phyloP scores from a whole-genome alignment of 257 asterid genomes.

The Phtheirospermum japonicum region DNA sequence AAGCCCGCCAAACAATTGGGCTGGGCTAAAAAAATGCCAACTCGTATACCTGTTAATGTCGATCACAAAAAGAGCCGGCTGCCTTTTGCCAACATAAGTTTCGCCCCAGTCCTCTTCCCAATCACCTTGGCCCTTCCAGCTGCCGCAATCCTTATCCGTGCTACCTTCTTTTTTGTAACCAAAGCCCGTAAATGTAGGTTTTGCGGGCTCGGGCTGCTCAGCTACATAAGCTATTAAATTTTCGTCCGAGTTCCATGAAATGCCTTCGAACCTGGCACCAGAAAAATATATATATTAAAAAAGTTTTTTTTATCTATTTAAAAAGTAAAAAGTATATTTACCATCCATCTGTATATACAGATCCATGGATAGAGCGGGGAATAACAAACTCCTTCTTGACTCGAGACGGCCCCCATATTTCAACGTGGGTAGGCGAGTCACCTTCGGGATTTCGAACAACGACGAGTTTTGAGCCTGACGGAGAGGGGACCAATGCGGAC shows the following conservation, averaged over 20 bases:
- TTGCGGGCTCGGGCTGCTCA: constrained; percentile 65
- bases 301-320: background rate
- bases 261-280: constrained; percentile 86
- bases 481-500: constrained; percentile 74
- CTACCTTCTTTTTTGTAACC: constrained; percentile 58
- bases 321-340: constrained; percentile 30
- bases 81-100: constrained; percentile 80
- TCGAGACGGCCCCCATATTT: constrained; percentile 77
- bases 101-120: constrained; percentile 99
- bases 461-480: constrained; percentile 86
- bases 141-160: constrained; percentile 63
- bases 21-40: too few species aligned
- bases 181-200: constrained; percentile 57
- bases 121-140: constrained; percentile 92
- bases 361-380: constrained; percentile 72
- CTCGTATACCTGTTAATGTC: constrained; percentile 46
- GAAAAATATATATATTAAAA: constrained; percentile 2
- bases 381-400: constrained; percentile 71
- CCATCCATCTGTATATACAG: constrained; percentile 92
- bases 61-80: constrained; percentile 83
- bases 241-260: constrained; percentile 89
- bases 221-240: constrained; percentile 76
- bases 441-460: constrained; percentile 73
- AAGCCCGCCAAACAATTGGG: too few species aligned
- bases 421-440: constrained; percentile 74